Conservation (phyloP, 345 rosid species). For the Noccaea bulbosa region DNA sequence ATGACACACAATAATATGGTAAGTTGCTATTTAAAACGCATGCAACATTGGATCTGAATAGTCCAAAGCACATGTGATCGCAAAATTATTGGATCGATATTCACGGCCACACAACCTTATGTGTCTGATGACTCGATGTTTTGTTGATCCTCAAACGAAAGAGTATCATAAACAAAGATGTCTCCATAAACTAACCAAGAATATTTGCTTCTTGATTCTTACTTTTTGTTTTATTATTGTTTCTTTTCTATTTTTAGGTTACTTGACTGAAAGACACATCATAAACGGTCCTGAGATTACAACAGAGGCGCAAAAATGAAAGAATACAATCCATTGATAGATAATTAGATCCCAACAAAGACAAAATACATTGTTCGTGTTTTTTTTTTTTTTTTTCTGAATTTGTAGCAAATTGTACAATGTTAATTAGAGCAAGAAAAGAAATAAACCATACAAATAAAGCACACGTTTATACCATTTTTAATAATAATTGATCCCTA, state of each 20-base stretch:
- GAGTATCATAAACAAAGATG: background rate
- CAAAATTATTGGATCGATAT: background rate
- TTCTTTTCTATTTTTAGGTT: background rate
- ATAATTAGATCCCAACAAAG: background rate
- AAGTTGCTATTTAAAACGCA: slow-evolving; percentile 33
- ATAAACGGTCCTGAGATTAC: background rate
- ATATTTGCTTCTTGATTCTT: background rate
- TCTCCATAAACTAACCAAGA: background rate
- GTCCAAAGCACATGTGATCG: background rate
- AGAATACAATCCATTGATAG: background rate
- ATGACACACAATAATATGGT: slow-evolving; percentile 11
- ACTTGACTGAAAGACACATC: background rate
- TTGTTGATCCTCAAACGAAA: background rate
- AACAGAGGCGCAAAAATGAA: background rate
- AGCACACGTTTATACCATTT: too few relatives aligned
- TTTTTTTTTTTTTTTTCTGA: background rate
- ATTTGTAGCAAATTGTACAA: background rate
- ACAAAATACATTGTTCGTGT: background rate
- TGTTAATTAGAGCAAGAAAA: background rate
- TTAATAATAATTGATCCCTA: too few relatives aligned
- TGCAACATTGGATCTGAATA: slow-evolving; percentile 16
- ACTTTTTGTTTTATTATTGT: too few relatives aligned
- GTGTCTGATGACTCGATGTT: background rate
- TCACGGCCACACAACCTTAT: background rate
- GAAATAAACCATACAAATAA: too few relatives aligned